phyloP scores from a whole-genome alignment of 257 asterid species.

The Solanum sejunctum region DNA sequence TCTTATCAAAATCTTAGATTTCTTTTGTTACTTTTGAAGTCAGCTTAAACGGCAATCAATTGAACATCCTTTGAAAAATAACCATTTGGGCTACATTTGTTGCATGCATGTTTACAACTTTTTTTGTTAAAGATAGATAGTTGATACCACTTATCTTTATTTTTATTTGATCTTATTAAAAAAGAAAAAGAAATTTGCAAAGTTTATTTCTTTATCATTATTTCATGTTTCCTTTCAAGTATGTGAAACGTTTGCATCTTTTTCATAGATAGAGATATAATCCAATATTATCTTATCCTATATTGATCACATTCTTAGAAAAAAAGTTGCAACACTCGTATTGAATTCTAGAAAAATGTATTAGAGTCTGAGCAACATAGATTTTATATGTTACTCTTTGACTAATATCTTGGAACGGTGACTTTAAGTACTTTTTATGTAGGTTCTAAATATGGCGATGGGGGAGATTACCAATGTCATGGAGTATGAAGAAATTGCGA shows the following conservation, averaged over 20 bases:
- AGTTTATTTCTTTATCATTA: background rate
- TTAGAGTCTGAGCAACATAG: background rate
- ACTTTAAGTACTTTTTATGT: background rate
- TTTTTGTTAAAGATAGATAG: background rate
- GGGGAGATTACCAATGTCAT: conserved; percentile 67
- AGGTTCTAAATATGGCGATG: conserved; percentile 21
- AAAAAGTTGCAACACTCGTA: background rate
- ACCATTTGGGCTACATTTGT: background rate
- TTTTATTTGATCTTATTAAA: background rate
- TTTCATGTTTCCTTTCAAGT: background rate
- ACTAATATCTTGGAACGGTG: background rate
- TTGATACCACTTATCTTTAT: background rate
- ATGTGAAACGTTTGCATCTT: background rate
- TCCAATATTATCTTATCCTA: background rate
- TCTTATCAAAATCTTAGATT: background rate
- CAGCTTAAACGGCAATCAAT: background rate
- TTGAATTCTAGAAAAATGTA: background rate
- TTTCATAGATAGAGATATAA: background rate
- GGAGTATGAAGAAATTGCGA: conserved; percentile 82
- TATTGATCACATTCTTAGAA: background rate
- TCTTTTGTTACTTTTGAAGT: background rate
- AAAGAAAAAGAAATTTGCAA: background rate
- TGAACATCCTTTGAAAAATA: background rate
- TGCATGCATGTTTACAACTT: background rate
- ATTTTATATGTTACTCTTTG: background rate